These are phyloP conservation scores for Albophoma yamanashiensis DNA, from an alignment of 2,329 filamentous ascomycete species.

Conservation along the genomic window DNA sequence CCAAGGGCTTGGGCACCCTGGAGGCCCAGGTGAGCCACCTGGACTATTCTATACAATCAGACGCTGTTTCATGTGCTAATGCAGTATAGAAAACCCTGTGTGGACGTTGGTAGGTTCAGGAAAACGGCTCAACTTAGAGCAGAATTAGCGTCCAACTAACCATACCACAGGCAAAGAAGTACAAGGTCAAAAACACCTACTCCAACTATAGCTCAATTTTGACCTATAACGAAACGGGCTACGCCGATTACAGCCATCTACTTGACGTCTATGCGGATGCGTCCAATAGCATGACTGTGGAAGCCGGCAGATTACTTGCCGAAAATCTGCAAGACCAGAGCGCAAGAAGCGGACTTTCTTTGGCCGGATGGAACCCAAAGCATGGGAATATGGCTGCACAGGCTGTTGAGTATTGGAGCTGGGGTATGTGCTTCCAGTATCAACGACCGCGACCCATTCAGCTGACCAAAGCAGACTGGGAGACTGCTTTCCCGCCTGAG, in stretches of 20 bases:
- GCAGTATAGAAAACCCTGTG: constrained; percentile 42
- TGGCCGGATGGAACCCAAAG: constrained; percentile 53
- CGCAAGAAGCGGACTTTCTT: constrained; percentile 43
- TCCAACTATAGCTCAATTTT: constrained; percentile 48
- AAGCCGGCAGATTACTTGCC: constrained; percentile 45
- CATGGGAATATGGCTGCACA: constrained; percentile 40
- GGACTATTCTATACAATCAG: not conserved
- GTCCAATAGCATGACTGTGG: constrained; percentile 32
- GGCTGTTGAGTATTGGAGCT: constrained; percentile 48
- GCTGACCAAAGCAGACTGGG: constrained; percentile 32
- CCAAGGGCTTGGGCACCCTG: constrained; percentile 11
- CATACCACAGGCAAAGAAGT: constrained; percentile 36
- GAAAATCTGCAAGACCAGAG: constrained; percentile 52
- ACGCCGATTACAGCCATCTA: constrained; percentile 36
- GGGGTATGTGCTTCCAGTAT: constrained; percentile 17
- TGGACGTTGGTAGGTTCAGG: constrained; percentile 34
- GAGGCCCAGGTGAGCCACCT: constrained; percentile 11
- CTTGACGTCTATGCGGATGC: constrained; percentile 38
- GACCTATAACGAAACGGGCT: constrained; percentile 50
- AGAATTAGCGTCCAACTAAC: not conserved
- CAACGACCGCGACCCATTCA: too few species aligned
- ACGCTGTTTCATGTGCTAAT: constrained; percentile 7
- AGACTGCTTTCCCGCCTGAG: constrained; percentile 45
- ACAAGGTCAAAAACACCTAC: constrained; percentile 41
- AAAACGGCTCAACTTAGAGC: not conserved